Evolutionary conservation across 768 basidiomycete genomes (phyloP).

Genomic region (Termitomyces sp.): DNA sequence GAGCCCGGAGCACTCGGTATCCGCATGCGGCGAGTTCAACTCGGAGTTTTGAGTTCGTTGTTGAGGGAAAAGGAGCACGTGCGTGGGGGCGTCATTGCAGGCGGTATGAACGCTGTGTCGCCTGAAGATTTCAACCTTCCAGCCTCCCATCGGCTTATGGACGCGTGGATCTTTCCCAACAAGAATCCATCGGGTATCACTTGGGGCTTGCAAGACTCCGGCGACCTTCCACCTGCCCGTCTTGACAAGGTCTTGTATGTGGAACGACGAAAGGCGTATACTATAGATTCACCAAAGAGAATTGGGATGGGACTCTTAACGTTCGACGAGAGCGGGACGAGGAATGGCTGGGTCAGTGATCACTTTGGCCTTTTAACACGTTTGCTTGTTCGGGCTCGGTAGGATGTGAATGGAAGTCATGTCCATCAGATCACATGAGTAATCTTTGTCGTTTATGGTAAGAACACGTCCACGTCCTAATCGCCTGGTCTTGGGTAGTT

Average conservation of each 20-base stretch:
- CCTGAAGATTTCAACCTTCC: constrained; percentile 38
- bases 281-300: constrained; percentile 45
- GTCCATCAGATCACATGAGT: constrained; percentile 1
- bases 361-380: constrained; percentile 55
- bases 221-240: constrained; percentile 43
- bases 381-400: constrained; percentile 22
- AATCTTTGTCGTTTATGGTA: background rate
- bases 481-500: background rate
- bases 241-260: constrained; percentile 66
- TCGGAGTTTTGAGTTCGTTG: constrained; percentile 45
- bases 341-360: constrained; percentile 54
- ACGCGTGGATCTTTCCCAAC: constrained; percentile 51
- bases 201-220: constrained; percentile 63
- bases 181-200: constrained; percentile 46
- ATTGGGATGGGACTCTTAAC: constrained; percentile 54
- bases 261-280: constrained; percentile 38
- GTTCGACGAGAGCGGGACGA: constrained; percentile 22
- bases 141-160: constrained; percentile 41
- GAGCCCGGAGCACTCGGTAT: constrained; percentile 54
- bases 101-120: constrained; percentile 70
- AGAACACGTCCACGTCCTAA: background rate
- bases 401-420: constrained; percentile 4
- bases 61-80: constrained; percentile 41
- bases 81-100: constrained; percentile 57
- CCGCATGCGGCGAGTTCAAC: constrained; percentile 39